Evolutionary conservation across 148 eudicot species (phyloP).

Genomic region (Rhododendron molle): DNA sequence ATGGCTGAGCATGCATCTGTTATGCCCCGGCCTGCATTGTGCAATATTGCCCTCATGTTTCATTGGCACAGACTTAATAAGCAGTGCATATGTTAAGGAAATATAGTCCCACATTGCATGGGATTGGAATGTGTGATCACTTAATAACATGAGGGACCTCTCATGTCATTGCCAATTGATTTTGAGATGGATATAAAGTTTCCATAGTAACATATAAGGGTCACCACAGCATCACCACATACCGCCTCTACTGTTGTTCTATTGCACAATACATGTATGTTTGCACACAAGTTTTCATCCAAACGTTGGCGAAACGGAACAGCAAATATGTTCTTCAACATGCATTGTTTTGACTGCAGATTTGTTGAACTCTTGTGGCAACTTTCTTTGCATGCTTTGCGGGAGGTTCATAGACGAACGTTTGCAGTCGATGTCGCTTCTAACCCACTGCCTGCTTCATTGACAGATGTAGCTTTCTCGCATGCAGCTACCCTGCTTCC

Average conservation of each 20-base stretch:
- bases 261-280: not conserved
- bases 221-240: not conserved
- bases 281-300: not conserved
- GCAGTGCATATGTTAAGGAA: not conserved
- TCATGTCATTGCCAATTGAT: not conserved
- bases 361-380: constrained; percentile 98
- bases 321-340: not conserved
- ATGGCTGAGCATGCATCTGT: not conserved
- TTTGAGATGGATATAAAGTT: not conserved
- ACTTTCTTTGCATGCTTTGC: constrained; percentile 95
- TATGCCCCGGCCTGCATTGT: not conserved
- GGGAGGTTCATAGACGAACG: constrained; percentile 93
- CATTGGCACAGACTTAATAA: not conserved
- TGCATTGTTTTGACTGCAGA: constrained; percentile 41
- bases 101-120: not conserved
- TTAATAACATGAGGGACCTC: too few relatives aligned
- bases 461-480: constrained; percentile 97
- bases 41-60: not conserved
- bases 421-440: constrained; percentile 90
- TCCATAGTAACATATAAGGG: not conserved
- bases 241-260: not conserved
- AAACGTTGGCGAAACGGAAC: not conserved
- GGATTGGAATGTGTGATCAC: not conserved
- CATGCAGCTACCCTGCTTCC: constrained; percentile 99
- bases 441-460: constrained; percentile 87